phyloP scores from a whole-genome alignment of 768 basidiomycete species.

The Collybia sordida region DNA sequence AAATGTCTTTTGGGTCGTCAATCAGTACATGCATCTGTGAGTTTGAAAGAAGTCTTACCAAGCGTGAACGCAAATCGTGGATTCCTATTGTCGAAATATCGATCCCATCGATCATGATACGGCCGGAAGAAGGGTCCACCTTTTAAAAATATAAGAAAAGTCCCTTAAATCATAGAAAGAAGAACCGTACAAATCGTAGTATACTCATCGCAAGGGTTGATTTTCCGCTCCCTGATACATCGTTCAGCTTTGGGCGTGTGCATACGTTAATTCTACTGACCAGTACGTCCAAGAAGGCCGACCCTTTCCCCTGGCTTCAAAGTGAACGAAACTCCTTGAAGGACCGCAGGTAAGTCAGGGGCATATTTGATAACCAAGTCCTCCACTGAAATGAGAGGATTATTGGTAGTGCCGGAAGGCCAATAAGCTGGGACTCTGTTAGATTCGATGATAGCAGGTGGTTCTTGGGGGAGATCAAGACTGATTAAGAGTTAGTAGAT shows the following conservation, averaged over 20 bases:
- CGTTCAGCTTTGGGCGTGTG: not conserved
- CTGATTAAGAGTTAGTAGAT: conserved; percentile 17
- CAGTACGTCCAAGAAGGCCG: conserved; percentile 80
- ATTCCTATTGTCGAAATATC: conserved; percentile 86
- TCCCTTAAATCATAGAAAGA: not conserved
- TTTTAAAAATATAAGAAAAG: conserved; percentile 18
- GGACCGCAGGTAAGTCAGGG: conserved; percentile 78
- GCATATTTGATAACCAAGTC: conserved; percentile 82
- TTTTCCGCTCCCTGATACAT: conserved; percentile 66
- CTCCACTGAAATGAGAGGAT: conserved; percentile 65
- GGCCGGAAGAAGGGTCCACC: conserved; percentile 75
- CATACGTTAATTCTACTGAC: conserved; percentile 22
- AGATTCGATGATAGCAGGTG: conserved; percentile 71
- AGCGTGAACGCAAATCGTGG: conserved; percentile 75
- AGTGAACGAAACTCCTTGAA: conserved; percentile 73
- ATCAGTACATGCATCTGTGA: not conserved
- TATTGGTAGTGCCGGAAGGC: conserved; percentile 71
- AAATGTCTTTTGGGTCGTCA: conserved; percentile 54
- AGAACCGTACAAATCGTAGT: conserved; percentile 67
- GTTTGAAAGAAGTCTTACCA: conserved; percentile 41
- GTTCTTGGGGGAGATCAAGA: conserved; percentile 84
- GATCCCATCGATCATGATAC: conserved; percentile 83
- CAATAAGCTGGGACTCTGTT: conserved; percentile 87
- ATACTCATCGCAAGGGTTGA: conserved; percentile 86
- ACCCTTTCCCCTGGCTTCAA: conserved; percentile 73